A percentile compares a stretch with the other conserved stretches of the same genome.
phyloP scores from a whole-genome alignment of 1,284 basidiomycete species.

The Microstroma glucosiphilum region DNA sequence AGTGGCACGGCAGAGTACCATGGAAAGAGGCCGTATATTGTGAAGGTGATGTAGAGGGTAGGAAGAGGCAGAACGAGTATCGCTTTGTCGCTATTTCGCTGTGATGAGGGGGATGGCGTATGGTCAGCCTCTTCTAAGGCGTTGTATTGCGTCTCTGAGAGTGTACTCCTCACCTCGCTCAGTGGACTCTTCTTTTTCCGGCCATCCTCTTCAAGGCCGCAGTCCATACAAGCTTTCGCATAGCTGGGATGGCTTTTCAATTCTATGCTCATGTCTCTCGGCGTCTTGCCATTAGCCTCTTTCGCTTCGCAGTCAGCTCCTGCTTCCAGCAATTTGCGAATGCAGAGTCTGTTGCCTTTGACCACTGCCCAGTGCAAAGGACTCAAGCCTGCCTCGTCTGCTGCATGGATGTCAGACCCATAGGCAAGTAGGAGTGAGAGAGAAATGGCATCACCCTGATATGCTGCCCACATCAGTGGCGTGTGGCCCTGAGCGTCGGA shows the following conservation, averaged over 20 bases:
- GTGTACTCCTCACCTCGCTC: conserved; percentile 59
- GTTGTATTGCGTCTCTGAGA: not conserved
- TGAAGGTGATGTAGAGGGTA: conserved; percentile 75
- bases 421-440: conserved; percentile 84
- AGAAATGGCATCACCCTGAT: conserved; percentile 92
- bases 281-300: conserved; percentile 78
- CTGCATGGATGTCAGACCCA: conserved; percentile 69
- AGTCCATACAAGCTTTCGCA: conserved; percentile 78
- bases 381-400: conserved; percentile 75
- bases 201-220: conserved; percentile 59
- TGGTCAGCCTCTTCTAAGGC: conserved; percentile 12
- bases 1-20: conserved; percentile 83
- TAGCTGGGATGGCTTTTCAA: conserved; percentile 73
- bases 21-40: conserved; percentile 71
- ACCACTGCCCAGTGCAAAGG: conserved; percentile 99
- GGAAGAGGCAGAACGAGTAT: conserved; percentile 74
- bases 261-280: conserved; percentile 89
- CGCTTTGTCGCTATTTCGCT: conserved; percentile 69
- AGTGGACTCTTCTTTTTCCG: conserved; percentile 63
- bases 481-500: conserved; percentile 85
- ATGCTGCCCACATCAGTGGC: conserved; percentile 96
- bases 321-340: conserved; percentile 73
- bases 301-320: conserved; percentile 75
- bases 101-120: conserved; percentile 47
- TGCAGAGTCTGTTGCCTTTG: conserved; percentile 77